A percentile compares a stretch with the other conserved stretches of the same genome.
Conservation (phyloP, 108 stramenopile genomes). For the Cyclostephanos tholiformis region DNA sequence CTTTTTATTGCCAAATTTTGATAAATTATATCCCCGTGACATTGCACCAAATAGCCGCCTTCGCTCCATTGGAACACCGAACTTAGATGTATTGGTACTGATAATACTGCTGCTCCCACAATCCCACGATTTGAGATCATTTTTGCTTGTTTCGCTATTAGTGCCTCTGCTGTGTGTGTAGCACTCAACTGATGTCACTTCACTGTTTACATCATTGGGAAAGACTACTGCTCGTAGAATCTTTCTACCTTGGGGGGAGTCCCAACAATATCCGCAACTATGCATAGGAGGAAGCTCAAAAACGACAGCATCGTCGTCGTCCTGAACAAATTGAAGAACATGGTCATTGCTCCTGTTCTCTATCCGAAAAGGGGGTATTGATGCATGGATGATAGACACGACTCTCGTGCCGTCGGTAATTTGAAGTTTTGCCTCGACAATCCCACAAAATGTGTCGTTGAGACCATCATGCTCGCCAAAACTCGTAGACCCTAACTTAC, state of each 20-base stretch:
- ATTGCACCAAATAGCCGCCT: constrained; percentile 3
- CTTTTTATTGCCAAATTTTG: constrained; percentile 38
- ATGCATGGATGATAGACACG: constrained; percentile 24
- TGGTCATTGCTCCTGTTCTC: constrained; percentile 44
- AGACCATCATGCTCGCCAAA: constrained; percentile 44
- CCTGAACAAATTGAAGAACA: constrained; percentile 42
- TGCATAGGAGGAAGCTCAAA: constrained; percentile 53
- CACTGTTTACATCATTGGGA: neutral
- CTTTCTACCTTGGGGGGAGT: constrained; percentile 38
- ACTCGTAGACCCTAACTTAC: constrained; percentile 17
- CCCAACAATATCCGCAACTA: constrained; percentile 49
- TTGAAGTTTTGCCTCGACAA: constrained; percentile 36
- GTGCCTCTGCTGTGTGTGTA: neutral
- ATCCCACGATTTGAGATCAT: neutral
- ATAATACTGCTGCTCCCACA: neutral
- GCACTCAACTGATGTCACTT: constrained; percentile 1
- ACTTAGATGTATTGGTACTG: constrained; percentile 4
- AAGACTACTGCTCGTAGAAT: constrained; percentile 28
- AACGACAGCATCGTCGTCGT: constrained; percentile 43
- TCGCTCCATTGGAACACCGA: neutral
- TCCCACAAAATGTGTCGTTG: constrained; percentile 38
- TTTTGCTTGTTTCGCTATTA: neutral
- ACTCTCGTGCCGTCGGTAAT: constrained; percentile 18
- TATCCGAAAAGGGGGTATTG: constrained; percentile 37
- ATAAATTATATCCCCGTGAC: constrained; percentile 36